These are phyloP conservation scores for Stereocaulon alpinum DNA, from an alignment of 495 filamentous ascomycete species.

Conservation along the genomic window DNA sequence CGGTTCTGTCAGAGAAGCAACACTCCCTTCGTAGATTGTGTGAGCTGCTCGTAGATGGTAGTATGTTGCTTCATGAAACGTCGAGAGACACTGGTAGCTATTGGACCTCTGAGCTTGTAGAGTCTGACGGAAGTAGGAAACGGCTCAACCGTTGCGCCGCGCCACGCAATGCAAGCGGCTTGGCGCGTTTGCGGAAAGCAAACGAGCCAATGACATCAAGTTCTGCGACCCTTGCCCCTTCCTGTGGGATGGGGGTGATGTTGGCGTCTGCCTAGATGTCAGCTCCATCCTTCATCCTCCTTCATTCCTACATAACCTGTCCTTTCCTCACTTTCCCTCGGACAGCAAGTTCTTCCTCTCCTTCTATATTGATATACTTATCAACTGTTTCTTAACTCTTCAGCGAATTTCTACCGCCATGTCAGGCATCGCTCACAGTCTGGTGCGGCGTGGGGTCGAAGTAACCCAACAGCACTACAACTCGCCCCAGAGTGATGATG, in stretches of 20 bases:
- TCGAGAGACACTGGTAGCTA: too few species aligned
- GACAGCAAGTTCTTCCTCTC: not conserved
- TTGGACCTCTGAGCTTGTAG: not conserved
- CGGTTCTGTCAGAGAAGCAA: too few species aligned
- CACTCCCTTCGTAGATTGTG: too few species aligned
- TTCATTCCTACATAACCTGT: not conserved
- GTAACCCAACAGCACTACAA: conserved; percentile 18
- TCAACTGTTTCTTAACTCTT: not conserved
- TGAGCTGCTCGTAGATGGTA: too few species aligned
- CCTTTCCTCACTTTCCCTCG: not conserved
- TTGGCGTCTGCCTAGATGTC: not conserved
- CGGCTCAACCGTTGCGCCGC: not conserved
- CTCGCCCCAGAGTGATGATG: conserved; percentile 6
- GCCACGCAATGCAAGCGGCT: not conserved
- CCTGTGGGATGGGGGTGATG: not conserved
- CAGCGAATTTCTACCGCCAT: conserved; percentile 4
- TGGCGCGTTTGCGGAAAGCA: not conserved
- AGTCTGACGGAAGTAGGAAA: not conserved
- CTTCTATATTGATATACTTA: not conserved
- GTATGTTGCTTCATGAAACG: not conserved
- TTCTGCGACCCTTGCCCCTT: not conserved
- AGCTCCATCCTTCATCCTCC: not conserved
- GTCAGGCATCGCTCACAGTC: conserved; percentile 20
- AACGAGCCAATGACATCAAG: not conserved
- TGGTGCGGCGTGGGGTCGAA: conserved; percentile 21